Conservation (phyloP, 2,329 filamentous ascomycete species). For the Akanthomyces lecanii region DNA sequence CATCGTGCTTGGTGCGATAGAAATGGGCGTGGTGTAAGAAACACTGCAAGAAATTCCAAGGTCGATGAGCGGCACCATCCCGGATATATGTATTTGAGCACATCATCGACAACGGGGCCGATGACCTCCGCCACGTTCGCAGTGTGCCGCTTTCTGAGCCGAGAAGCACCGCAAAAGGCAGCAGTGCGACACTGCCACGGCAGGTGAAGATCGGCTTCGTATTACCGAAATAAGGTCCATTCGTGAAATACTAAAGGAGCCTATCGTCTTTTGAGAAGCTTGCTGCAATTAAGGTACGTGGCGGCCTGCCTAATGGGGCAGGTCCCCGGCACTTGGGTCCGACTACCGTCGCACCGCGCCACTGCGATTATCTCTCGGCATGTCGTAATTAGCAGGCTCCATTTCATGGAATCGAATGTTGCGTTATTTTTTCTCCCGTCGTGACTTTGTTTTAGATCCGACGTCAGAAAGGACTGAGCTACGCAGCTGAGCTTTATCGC, state of each 20-base stretch:
- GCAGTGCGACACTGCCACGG: background rate
- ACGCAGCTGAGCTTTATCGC: background rate
- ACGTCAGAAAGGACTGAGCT: background rate
- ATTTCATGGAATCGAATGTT: background rate
- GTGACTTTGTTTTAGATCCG: background rate
- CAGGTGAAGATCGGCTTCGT: background rate
- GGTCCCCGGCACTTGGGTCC: constrained; percentile 7
- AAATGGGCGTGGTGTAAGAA: background rate
- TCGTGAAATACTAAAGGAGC: background rate
- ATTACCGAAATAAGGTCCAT: background rate
- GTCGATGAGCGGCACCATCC: background rate
- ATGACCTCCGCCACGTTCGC: too few species aligned
- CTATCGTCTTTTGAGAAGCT: constrained; percentile 4
- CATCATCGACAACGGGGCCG: background rate
- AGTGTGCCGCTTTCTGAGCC: background rate
- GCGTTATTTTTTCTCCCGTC: background rate
- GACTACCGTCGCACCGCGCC: background rate
- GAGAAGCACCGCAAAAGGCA: background rate
- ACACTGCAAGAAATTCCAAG: background rate
- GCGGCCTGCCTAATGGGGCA: constrained; percentile 14
- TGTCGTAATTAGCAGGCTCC: background rate
- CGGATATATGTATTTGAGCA: background rate
- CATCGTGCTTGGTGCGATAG: background rate
- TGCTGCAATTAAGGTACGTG: background rate
- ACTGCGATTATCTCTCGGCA: background rate